Evolutionary conservation across 129 eudicot species (phyloP).

Genomic region (Artemisia annua): DNA sequence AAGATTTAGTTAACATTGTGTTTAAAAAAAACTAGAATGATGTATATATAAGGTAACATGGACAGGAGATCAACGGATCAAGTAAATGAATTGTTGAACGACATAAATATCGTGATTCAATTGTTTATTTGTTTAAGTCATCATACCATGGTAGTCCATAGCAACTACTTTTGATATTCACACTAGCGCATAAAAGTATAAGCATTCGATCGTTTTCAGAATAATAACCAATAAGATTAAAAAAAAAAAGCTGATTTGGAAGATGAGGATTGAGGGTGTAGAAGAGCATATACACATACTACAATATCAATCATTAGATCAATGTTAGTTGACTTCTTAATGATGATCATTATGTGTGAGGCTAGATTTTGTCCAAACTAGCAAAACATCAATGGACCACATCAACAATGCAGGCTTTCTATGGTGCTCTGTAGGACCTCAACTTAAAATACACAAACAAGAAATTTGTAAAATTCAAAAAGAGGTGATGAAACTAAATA

Average conservation of each 20-base stretch:
- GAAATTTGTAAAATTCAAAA: neutral
- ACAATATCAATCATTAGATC: constrained; percentile 31
- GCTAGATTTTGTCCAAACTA: constrained; percentile 69
- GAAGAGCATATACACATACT: constrained; percentile 28
- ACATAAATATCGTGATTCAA: neutral
- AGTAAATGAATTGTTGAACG: constrained; percentile 11
- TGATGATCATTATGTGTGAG: constrained; percentile 47
- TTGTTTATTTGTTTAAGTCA: neutral
- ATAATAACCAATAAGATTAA: neutral
- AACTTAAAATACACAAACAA: constrained; percentile 21
- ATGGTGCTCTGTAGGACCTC: constrained; percentile 62
- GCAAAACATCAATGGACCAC: constrained; percentile 66
- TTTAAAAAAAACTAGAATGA: neutral
- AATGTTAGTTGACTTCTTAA: constrained; percentile 34
- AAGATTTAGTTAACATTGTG: constrained; percentile 4
- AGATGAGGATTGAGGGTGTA: constrained; percentile 22
- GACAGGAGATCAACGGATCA: too few species aligned
- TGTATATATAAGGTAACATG: too few species aligned
- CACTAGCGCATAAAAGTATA: neutral
- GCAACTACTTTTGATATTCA: constrained; percentile 1
- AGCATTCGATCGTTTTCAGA: neutral
- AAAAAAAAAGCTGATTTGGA: neutral
- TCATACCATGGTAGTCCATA: neutral
- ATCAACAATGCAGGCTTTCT: constrained; percentile 46
- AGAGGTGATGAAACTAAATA: constrained; percentile 21